Evolutionary conservation across 208 protist species (phyloP).

Genomic region (Jaenimonas drosophilae): DNA sequence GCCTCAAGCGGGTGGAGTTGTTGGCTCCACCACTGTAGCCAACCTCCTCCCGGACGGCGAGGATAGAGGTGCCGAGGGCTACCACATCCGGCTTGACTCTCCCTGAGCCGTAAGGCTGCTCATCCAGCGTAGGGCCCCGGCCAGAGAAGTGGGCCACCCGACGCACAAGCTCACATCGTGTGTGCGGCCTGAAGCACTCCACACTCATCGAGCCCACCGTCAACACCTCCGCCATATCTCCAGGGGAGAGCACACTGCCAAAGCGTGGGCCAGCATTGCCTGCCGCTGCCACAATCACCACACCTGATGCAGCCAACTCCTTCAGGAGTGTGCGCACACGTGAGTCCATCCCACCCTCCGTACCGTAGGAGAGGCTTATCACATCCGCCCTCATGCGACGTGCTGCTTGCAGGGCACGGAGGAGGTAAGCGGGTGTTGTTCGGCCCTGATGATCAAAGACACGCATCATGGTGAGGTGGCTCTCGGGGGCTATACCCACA

Average conservation of each 20-base stretch:
- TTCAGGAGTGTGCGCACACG: conserved; percentile 83
- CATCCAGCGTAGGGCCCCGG: conserved; percentile 90
- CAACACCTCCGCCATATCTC: conserved; percentile 92
- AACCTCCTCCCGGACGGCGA: not conserved
- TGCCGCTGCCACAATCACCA: conserved; percentile 94
- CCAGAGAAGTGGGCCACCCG: conserved; percentile 71
- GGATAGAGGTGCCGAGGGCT: conserved; percentile 61
- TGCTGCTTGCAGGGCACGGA: conserved; percentile 82
- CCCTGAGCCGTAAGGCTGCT: conserved; percentile 90
- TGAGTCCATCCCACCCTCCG: conserved; percentile 91
- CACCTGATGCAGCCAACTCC: conserved; percentile 62
- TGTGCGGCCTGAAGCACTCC: not conserved
- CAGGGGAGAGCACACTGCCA: conserved; percentile 95
- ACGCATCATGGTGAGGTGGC: conserved; percentile 85
- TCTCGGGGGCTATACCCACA: conserved; percentile 89
- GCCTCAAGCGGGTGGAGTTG: conserved; percentile 4
- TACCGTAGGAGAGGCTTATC: conserved; percentile 96
- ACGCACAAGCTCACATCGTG: not conserved
- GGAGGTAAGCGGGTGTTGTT: conserved; percentile 91
- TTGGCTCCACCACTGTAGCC: not conserved
- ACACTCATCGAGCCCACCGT: conserved; percentile 80
- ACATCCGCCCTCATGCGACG: conserved; percentile 59
- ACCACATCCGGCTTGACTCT: conserved; percentile 96
- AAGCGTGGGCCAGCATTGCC: conserved; percentile 96
- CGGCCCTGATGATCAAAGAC: conserved; percentile 88